These are phyloP conservation scores for Coleophoma eucalyptorum DNA, from an alignment of 2,329 filamentous ascomycete species.

Conservation along the genomic window DNA sequence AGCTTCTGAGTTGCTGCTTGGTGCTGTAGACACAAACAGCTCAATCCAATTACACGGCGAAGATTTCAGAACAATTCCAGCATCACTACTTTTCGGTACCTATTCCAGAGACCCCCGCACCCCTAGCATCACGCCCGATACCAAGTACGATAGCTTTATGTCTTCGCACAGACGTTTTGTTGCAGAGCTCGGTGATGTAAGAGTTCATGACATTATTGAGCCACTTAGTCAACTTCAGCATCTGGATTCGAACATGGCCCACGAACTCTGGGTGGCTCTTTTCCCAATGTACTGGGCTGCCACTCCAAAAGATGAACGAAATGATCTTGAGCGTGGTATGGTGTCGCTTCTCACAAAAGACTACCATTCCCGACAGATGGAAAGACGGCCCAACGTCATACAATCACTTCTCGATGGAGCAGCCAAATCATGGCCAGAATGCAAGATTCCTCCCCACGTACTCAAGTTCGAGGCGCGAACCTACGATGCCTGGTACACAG, in stretches of 20 bases:
- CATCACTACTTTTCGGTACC: slow-evolving; percentile 68
- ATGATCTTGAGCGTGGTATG: slow-evolving; percentile 86
- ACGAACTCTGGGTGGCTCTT: slow-evolving; percentile 84
- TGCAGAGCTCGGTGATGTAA: slow-evolving; percentile 78
- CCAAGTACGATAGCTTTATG: slow-evolving; percentile 77
- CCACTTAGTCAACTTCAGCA: slow-evolving; percentile 92
- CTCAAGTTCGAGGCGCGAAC: slow-evolving; percentile 93
- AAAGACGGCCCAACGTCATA: slow-evolving; percentile 92
- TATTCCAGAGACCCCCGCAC: slow-evolving; percentile 67
- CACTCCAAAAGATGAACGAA: slow-evolving; percentile 79
- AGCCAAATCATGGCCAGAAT: slow-evolving; percentile 77
- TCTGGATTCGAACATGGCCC: slow-evolving; percentile 74
- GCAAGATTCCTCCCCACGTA: slow-evolving; percentile 92
- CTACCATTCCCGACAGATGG: slow-evolving; percentile 90
- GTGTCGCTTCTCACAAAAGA: slow-evolving; percentile 91
- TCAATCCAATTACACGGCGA: slow-evolving; percentile 74
- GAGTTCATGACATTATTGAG: slow-evolving; percentile 83
- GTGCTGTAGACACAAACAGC: slow-evolving; percentile 83
- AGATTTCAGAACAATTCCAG: slow-evolving; percentile 76
- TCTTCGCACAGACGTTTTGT: slow-evolving; percentile 79
- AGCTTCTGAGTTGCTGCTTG: slow-evolving; percentile 87
- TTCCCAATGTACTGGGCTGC: slow-evolving; percentile 96
- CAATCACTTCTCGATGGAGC: slow-evolving; percentile 88
- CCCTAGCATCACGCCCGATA: slow-evolving; percentile 71
- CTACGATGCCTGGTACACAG: slow-evolving; percentile 97